These are phyloP conservation scores for Eucalyptus viminalis DNA, from an alignment of 345 rosid genomes.

Conservation along the genomic window DNA sequence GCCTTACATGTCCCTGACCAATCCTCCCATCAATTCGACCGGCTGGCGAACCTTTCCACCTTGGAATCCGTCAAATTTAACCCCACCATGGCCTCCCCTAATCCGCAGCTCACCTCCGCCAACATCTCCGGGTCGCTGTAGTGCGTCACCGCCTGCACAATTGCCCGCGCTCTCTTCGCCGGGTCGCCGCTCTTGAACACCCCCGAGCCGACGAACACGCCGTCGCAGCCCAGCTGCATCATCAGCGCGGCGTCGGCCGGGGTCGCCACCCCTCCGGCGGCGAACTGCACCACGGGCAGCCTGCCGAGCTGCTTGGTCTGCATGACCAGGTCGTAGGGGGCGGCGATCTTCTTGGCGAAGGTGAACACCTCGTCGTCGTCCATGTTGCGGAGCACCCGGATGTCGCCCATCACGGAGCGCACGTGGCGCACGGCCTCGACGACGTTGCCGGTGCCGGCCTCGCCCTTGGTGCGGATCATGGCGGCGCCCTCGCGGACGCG, in stretches of 20 bases:
- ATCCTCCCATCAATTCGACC: constrained; percentile 27
- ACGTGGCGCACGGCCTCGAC: constrained; percentile 79
- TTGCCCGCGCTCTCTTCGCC: constrained; percentile 48
- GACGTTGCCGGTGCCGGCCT: constrained; percentile 74
- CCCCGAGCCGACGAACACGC: constrained; percentile 62
- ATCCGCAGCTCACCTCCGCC: constrained; percentile 59
- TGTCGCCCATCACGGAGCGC: constrained; percentile 67
- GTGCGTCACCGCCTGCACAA: constrained; percentile 58
- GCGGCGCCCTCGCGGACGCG: constrained; percentile 76
- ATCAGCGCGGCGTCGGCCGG: constrained; percentile 72
- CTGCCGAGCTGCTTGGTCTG: constrained; percentile 69
- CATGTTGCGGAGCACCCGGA: constrained; percentile 47
- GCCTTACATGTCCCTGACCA: neutral
- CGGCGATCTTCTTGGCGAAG: constrained; percentile 54
- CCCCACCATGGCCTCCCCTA: constrained; percentile 75
- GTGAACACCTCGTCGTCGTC: constrained; percentile 71
- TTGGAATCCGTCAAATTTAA: constrained; percentile 49
- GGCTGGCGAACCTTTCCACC: constrained; percentile 63
- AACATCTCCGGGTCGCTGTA: constrained; percentile 46
- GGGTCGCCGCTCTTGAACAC: constrained; percentile 70
- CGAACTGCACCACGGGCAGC: constrained; percentile 60
- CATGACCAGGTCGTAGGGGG: constrained; percentile 56
- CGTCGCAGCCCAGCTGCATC: constrained; percentile 75
- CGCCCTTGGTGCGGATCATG: constrained; percentile 82
- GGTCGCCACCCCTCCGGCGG: constrained; percentile 71